A percentile compares a stretch with the other conserved stretches of the same genome.
Evolutionary conservation across 306 rosid genomes (phyloP).

Genomic region (Rubus idaeus): DNA sequence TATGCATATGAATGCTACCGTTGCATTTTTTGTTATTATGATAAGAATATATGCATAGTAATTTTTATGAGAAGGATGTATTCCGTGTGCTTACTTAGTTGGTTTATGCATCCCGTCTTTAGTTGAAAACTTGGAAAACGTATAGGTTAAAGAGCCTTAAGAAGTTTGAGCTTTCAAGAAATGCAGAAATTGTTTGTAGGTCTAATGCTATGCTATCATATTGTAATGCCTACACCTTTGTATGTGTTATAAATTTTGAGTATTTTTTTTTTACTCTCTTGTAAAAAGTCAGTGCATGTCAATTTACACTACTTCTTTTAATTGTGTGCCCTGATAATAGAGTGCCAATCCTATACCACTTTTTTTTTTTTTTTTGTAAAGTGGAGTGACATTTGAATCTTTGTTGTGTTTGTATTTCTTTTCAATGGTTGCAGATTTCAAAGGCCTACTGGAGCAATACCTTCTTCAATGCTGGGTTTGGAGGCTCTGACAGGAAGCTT

Average conservation of each 20-base stretch:
- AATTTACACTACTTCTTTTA: not conserved
- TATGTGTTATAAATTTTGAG: not conserved
- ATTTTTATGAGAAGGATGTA: not conserved
- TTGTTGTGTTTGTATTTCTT: not conserved
- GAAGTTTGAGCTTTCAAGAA: not conserved
- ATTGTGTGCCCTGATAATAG: not conserved
- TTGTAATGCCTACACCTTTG: not conserved
- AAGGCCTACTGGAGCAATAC: slow-evolving; percentile 75
- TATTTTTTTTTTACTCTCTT: not conserved
- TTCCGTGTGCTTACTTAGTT: too few species aligned
- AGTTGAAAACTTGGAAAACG: not conserved
- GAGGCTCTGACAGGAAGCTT: slow-evolving; percentile 71
- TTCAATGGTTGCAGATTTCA: slow-evolving; percentile 53
- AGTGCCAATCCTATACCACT: not conserved
- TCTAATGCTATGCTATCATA: not conserved
- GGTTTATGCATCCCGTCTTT: not conserved
- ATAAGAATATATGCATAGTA: too few species aligned
- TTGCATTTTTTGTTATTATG: too few species aligned
- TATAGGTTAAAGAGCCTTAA: not conserved
- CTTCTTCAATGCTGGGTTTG: slow-evolving; percentile 68
- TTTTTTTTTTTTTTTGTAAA: not conserved
- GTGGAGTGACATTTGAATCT: not conserved
- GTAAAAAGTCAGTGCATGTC: too few species aligned
- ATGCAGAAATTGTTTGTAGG: not conserved
- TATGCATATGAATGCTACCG: too few species aligned